Evolutionary conservation across 2,329 filamentous ascomycete species (phyloP), one percentile per base, ranked within the genome.

Genomic region (Claviceps pazoutovae): DNA sequence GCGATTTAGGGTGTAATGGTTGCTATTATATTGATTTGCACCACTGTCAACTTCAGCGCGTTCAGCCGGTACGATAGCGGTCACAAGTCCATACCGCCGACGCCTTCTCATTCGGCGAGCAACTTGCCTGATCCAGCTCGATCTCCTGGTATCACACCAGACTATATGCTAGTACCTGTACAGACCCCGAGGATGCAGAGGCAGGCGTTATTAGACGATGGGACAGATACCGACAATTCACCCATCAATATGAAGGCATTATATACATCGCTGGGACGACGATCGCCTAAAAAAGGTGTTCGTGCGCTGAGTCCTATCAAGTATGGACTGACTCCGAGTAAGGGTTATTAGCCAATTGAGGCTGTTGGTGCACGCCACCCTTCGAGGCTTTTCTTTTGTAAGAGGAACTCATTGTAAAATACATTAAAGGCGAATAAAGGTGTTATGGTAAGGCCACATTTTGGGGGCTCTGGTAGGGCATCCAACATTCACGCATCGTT

Each of bases 161-260:
- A 71, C 0, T 74, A 74, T 58, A 74, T 76, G 60, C 72, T 70
- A 65, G 68, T 74, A 48, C 74, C 73, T 3, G 70, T 76, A 26
- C 71, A 75, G 56, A 77, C 74, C 14, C 74, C 74, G 4, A 67
- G 62, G 36, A 59, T 68, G 48, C 68, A 69, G 50, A 68, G 74
- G 21, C 68, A 72, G 46, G 64, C 65, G n/a, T 61, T 70, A 47
- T 53, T 69, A 9, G 68, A 71, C 48, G 73, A 76, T 8, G 71
- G 64, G 1, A 74, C 71, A 0, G 76, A 79, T 42, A 77, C 74
- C 3, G 77, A 80, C 51, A 71, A 57, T 26, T 74, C 74, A 7
- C 74, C 75, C 0, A 67, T 67, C 5, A 66, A 64, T 39, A 63
- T 68, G 51, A 71, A 66, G 53, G 57, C 77, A 3, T 68, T 70